Base-by-base conservation (phyloP, 148 eudicot species). In the Pharnaceum exiguum region DNA sequence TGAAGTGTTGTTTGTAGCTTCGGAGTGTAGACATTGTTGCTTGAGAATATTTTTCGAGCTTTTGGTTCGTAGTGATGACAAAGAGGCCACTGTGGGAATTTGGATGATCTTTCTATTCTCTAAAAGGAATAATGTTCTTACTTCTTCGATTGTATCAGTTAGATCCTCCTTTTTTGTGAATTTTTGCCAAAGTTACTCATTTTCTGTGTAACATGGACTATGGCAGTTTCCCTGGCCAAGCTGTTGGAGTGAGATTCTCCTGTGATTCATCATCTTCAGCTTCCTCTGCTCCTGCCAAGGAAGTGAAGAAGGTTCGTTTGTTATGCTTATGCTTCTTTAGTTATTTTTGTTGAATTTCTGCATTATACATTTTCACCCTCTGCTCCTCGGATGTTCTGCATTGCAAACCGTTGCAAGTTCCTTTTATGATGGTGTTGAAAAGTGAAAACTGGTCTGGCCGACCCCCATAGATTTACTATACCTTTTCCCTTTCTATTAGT, bases 211-310 rank as follows among this genome's bases (percentile, higher is more conserved):
- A n/a, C 25, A 45, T 36, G 16, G 16, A 11, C 47, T 37, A 46
- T 55, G 52, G 57, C 55, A 90, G 97, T 69, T 90, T 90, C 55
- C 97, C 97, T 30, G 97, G 97, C 12, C 79, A 80, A 66, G 87
- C 95, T 70, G 82, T 70, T 45, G 95, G 99, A 19, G 95, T 89
- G 70, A 77, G 74, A 16, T 40, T 86, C 17, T 76, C 67, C 10
- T 15, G 62, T 36, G 62, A 72, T n/a, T n/a, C n/a, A 45, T 74
- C 73, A 43, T 63, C 75, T 57, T 59, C 77, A 19, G 67, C 65
- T 17, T 77, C 62, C 45, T 64, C 83, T 54, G 74, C 93, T 28
- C 80, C 94, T 11, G 67, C 71, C 27, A 42, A 63, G 51, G 81
- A 68, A 51, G 72, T 49, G 53, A 63, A 80, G 69, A 72, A 71